phyloP scores from a whole-genome alignment of 2,329 filamentous ascomycete species.

The Chrysoporthe deuterocubensis region DNA sequence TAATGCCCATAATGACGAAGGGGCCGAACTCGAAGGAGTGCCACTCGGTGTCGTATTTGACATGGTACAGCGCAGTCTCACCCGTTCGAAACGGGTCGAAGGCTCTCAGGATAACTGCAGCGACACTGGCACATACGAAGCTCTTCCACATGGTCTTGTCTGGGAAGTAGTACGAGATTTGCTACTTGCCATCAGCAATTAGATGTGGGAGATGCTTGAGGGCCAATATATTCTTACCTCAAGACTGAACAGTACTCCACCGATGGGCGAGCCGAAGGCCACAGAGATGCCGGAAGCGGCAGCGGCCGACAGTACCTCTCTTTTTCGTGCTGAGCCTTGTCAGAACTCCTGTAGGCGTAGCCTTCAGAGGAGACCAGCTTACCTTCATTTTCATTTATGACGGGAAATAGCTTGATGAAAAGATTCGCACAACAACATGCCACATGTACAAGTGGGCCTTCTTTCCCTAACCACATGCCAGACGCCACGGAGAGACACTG shows the following conservation, averaged over 20 bases:
- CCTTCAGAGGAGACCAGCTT: constrained; percentile 27
- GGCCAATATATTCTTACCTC: constrained; percentile 57
- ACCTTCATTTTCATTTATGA: constrained; percentile 87
- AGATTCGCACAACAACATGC: constrained; percentile 95
- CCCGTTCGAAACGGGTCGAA: constrained; percentile 94
- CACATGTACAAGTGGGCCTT: constrained; percentile 93
- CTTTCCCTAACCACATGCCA: constrained; percentile 95
- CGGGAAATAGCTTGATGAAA: constrained; percentile 86
- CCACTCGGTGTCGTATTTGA: constrained; percentile 90
- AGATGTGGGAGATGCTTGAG: not conserved
- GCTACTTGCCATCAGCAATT: constrained; percentile 48
- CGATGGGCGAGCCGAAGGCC: constrained; percentile 91
- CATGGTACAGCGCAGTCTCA: constrained; percentile 94
- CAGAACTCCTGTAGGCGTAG: constrained; percentile 27
- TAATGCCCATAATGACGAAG: constrained; percentile 81
- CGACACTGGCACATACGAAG: constrained; percentile 99
- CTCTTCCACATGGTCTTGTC: constrained; percentile 99
- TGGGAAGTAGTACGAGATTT: constrained; percentile 96
- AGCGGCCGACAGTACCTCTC: constrained; percentile 90
- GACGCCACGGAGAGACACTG: constrained; percentile 90
- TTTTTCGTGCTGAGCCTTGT: constrained; percentile 72
- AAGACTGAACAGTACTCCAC: constrained; percentile 93
- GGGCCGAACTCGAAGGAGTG: constrained; percentile 92
- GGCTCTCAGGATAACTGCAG: constrained; percentile 88
- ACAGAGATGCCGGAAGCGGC: constrained; percentile 92